Evolutionary conservation across 2,329 filamentous ascomycete genomes (phyloP), one percentile per base, ranked within the genome.

Genomic region (Zymoseptoria crescenta): DNA sequence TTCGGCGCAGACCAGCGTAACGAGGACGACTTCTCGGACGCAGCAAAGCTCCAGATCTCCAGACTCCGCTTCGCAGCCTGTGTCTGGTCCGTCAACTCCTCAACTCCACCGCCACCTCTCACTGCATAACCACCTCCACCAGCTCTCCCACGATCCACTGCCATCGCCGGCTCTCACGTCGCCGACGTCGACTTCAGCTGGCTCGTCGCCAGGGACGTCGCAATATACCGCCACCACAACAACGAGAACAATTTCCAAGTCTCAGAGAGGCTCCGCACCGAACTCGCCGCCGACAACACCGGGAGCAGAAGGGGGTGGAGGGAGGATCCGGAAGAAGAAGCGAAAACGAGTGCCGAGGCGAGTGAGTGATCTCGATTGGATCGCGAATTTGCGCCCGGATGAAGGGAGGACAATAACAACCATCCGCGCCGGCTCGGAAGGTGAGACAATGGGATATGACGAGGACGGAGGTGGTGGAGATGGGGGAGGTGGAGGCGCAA

Each of bases 371-470:
- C 35, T 52, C n/a, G 60, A 60, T 30, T 59, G 52, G 55, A 52
- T 54, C 30, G 19, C 24, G 8, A 41, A 41, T 29, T n/a, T 64
- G 28, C 57, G 58, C 3, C 58, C 58, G 8, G 60, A 62, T 24
- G 57, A 61, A 16, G 54, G 45, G 20, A 57, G 61, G 35, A 62
- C 59, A 0, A 28, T 56, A 4, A 65, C 64, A 4, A 52, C 59
- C 3, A 59, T 65, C 20, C 49, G 52, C 10, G 45, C 59, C 35
- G 63, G 64, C 24, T 24, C 24, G 24, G 24, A 24, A 4, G 24
- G 4, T 24, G 24, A 24, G 24, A 4, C 24, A 2, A 24, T 24
- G 24, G 24, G 24, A 24, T 24, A 4, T 24, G 4, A 24, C 24
- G 24, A 24, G 24, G 24, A 24, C 4, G 24, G 24, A 24, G 24